phyloP scores from a whole-genome alignment of 768 basidiomycete species.

The Multifurca ochricompacta region DNA sequence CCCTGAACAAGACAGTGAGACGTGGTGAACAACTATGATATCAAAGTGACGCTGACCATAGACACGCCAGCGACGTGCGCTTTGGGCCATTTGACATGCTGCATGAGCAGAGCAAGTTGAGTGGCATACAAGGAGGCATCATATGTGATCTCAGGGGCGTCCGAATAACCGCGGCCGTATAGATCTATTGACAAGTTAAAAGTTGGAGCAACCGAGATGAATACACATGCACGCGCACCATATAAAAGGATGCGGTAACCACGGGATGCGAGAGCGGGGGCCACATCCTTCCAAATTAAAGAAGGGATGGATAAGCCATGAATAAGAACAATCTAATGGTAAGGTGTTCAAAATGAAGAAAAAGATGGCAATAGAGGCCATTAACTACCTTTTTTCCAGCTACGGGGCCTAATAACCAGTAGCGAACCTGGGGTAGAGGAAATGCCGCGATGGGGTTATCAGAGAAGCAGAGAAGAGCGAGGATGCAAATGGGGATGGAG shows the following conservation, averaged over 20 bases:
- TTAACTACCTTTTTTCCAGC: conserved; percentile 49
- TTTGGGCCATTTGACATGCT: conserved; percentile 65
- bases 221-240: conserved; percentile 34
- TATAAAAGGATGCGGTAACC: conserved; percentile 74
- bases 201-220: not conserved
- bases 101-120: conserved; percentile 79
- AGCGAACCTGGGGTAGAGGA: conserved; percentile 46
- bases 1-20: conserved; percentile 39
- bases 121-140: conserved; percentile 57
- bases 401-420: conserved; percentile 71
- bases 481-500: not conserved
- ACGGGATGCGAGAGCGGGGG: conserved; percentile 49
- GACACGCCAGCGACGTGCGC: conserved; percentile 63
- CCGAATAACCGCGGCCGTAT: conserved; percentile 78
- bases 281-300: conserved; percentile 71
- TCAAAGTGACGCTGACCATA: conserved; percentile 43
- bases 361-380: not conserved
- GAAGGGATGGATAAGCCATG: conserved; percentile 73
- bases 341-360: not conserved
- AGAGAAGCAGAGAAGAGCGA: not conserved
- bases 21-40: not conserved
- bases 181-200: conserved; percentile 42
- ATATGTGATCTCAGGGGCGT: conserved; percentile 65
- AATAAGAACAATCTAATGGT: conserved; percentile 57
- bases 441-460: not conserved